Evolutionary conservation across 208 protist genomes (phyloP).

Genomic region (Endotrypanum monterogeii): DNA sequence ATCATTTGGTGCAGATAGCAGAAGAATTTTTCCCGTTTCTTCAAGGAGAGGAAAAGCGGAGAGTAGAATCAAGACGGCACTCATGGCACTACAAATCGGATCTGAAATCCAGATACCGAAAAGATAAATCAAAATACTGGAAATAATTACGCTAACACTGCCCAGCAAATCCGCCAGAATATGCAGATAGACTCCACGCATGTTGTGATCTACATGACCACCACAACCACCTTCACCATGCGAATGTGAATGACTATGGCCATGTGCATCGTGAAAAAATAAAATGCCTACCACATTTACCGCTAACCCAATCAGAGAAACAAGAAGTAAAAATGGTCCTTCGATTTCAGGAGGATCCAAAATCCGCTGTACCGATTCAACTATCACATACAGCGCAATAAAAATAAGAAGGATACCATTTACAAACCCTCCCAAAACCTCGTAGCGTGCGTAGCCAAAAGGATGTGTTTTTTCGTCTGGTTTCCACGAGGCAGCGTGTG

Average conservation of each 20-base stretch:
- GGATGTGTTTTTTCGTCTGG: constrained; percentile 78
- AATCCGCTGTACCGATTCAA: constrained; percentile 81
- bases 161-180: constrained; percentile 89
- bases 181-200: constrained; percentile 87
- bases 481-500: constrained; percentile 92
- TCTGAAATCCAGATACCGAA: constrained; percentile 69
- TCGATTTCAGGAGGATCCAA: constrained; percentile 81
- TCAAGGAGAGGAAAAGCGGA: constrained; percentile 78
- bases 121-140: constrained; percentile 66
- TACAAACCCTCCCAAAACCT: constrained; percentile 83
- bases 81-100: constrained; percentile 79
- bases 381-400: constrained; percentile 75
- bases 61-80: constrained; percentile 63
- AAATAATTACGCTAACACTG: constrained; percentile 87
- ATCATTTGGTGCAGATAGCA: constrained; percentile 44
- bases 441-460: constrained; percentile 85
- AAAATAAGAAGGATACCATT: constrained; percentile 87
- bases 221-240: constrained; percentile 36
- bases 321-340: constrained; percentile 71
- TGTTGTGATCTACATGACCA: constrained; percentile 70
- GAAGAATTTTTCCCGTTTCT: constrained; percentile 77
- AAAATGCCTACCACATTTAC: constrained; percentile 85
- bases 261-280: constrained; percentile 82
- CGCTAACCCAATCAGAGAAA: constrained; percentile 78
- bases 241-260: constrained; percentile 53